A percentile compares a stretch with the other conserved stretches of the same genome.
These are phyloP conservation scores for Diaporthe vexans DNA, from an alignment of 2,329 filamentous ascomycete species.

Conservation along the genomic window DNA sequence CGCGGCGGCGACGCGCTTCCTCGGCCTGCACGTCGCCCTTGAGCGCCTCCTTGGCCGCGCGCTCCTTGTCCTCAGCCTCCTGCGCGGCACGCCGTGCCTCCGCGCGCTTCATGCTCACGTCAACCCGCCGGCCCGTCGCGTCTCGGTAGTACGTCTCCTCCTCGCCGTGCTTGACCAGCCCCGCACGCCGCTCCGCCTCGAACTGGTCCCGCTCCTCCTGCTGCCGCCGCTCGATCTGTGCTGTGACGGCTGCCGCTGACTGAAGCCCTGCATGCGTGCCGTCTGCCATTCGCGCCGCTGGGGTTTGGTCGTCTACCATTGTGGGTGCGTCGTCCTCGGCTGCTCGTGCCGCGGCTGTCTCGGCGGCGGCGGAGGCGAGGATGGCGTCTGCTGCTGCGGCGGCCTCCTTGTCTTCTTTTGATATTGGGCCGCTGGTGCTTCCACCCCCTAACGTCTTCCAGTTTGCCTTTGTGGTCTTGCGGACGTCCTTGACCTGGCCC, in stretches of 20 bases:
- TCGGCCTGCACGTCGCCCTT: constrained; percentile 86
- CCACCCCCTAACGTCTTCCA: constrained; percentile 79
- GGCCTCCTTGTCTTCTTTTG: constrained; percentile 55
- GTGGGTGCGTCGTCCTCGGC: constrained; percentile 65
- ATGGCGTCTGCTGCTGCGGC: constrained; percentile 83
- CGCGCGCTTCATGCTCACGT: constrained; percentile 90
- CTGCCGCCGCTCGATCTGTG: constrained; percentile 73
- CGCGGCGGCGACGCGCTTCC: constrained; percentile 73
- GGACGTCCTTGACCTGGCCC: constrained; percentile 73
- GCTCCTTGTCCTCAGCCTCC: constrained; percentile 80
- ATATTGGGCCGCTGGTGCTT: constrained; percentile 53
- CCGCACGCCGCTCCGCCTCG: constrained; percentile 49
- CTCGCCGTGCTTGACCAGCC: constrained; percentile 58
- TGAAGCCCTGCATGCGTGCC: constrained; percentile 91
- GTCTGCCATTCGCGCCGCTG: constrained; percentile 78
- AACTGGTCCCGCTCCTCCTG: constrained; percentile 51
- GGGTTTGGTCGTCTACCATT: constrained; percentile 58
- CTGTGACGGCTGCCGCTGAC: constrained; percentile 82
- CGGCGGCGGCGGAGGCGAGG: constrained; percentile 78
- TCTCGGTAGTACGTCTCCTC: constrained; percentile 93
- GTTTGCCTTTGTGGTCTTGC: constrained; percentile 80
- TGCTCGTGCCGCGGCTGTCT: constrained; percentile 67
- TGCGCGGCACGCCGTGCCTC: constrained; percentile 77
- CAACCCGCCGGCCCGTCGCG: constrained; percentile 93
- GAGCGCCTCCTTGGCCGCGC: constrained; percentile 76